Conservation (phyloP, 1,139 yeast genomes). For the Protomyces gravidus region DNA sequence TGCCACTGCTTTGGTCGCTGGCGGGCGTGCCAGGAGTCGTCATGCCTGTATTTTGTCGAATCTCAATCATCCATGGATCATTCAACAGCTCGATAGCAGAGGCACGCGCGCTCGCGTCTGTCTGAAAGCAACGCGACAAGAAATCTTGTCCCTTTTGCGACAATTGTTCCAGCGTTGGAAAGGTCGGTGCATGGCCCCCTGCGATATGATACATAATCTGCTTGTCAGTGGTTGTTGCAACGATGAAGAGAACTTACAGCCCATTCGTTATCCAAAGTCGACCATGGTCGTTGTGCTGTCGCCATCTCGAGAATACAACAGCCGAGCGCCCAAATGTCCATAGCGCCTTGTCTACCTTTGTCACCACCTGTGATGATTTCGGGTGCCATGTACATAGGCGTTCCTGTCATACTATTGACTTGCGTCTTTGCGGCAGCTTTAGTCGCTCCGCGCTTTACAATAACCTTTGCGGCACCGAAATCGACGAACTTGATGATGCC, state of each 20-base stretch:
- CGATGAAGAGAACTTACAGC: slow-evolving; percentile 45
- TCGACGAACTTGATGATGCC: slow-evolving; percentile 70
- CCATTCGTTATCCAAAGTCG: slow-evolving; percentile 93
- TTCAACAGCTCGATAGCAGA: slow-evolving; percentile 77
- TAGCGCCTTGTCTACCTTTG: slow-evolving; percentile 63
- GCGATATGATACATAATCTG: slow-evolving; percentile 92
- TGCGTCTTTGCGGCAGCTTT: slow-evolving; percentile 39
- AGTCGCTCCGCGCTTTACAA: slow-evolving; percentile 51
- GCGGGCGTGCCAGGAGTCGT: slow-evolving; percentile 37
- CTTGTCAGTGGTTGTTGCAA: neutral
- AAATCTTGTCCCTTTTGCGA: slow-evolving; percentile 69
- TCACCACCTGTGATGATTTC: slow-evolving; percentile 83
- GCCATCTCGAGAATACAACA: slow-evolving; percentile 95
- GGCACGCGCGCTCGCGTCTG: slow-evolving; percentile 74
- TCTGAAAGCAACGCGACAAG: slow-evolving; percentile 70
- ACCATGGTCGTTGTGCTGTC: slow-evolving; percentile 55
- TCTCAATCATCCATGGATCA: slow-evolving; percentile 79
- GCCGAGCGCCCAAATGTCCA: slow-evolving; percentile 67
- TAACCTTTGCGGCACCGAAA: slow-evolving; percentile 84
- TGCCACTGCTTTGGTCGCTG: neutral
- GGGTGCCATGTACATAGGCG: slow-evolving; percentile 99
- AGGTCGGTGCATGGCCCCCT: slow-evolving; percentile 84
- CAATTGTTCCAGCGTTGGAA: slow-evolving; percentile 75
- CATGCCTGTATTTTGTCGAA: slow-evolving; percentile 65
- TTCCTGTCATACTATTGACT: slow-evolving; percentile 69